Base-by-base conservation (phyloP, 2,329 filamentous ascomycete species). In the Colletotrichum neosansevieriae region DNA sequence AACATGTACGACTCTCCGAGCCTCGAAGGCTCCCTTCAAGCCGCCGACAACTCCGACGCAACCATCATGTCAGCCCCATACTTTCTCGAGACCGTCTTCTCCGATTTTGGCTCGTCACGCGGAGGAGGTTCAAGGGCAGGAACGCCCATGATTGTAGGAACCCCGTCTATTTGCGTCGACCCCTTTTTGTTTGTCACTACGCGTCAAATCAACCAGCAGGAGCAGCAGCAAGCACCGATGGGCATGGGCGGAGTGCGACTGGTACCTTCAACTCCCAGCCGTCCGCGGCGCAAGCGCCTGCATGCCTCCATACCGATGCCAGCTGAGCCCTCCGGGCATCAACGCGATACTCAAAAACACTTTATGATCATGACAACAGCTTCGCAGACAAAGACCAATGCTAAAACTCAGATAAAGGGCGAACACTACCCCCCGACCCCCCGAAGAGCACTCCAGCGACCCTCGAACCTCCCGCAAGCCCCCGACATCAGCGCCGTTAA, bases 1-100 rank as follows among this genome's bases (percentile, higher is more conserved):
- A 92, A 90, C 67, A 88, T 97, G 62, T 88, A 92, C 72, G 89
- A 92, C 58, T 63, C 59, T 2, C 81, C 85, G 24, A 82, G 82
- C 24, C 85, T 92, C 5, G 89, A 96, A 71, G 86, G 91, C 1
- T 94, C 94, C 1, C 84, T 98, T 12, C 88, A 89, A 60, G 86
- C 89, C 2, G 91, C 92, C 44, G 95, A 98, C 78, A 82, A 89
- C 1, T 94, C 94, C 1, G 95, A 98, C 77, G 92, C 93, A 6
- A 87, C 90, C 63, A 84, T 98, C 44, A 89, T 91, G 72, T 86
- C 91, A 0, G 94, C 94, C 2, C 84, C 90, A 3, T 84, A 88
- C 15, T 98, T 95, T 77, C 85, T 98, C 63, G 94, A 98, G 63
- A 88, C 86, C 6, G 86, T 94, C 15, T 97, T 92, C 76, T 86